These are phyloP conservation scores for Salix caprea DNA, from an alignment of 345 rosid species.

Conservation along the genomic window DNA sequence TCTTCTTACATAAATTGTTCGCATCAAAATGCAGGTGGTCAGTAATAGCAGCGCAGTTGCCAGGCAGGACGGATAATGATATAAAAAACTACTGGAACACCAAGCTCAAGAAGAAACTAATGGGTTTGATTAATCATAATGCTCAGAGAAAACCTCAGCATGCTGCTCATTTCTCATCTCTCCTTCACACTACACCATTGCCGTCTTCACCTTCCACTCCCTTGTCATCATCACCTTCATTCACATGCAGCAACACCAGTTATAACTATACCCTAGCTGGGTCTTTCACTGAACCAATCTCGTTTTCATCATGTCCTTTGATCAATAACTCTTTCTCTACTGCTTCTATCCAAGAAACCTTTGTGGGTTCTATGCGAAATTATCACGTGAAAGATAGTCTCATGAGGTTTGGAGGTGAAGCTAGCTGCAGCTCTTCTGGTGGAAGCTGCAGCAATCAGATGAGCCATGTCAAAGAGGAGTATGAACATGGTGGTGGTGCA, in stretches of 20 bases:
- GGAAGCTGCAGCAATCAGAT: constrained; percentile 47
- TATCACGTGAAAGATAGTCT: constrained; percentile 27
- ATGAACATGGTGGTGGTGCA: constrained; percentile 8
- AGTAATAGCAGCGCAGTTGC: constrained; percentile 34
- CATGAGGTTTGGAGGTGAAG: constrained; percentile 35
- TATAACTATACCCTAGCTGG: constrained; percentile 17
- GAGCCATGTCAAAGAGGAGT: constrained; percentile 30
- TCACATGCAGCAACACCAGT: constrained; percentile 23
- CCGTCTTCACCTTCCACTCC: constrained; percentile 28
- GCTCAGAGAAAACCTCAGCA: constrained; percentile 17
- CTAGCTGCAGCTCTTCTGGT: constrained; percentile 62
- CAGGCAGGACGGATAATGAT: constrained; percentile 35
- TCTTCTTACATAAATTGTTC: neutral
- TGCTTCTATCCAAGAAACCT: constrained; percentile 25
- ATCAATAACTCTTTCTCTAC: constrained; percentile 31
- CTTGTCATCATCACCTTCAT: constrained; percentile 24
- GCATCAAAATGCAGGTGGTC: constrained; percentile 26
- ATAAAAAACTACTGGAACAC: constrained; percentile 39
- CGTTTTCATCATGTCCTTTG: constrained; percentile 37
- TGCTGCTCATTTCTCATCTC: constrained; percentile 13
- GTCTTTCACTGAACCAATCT: constrained; percentile 24
- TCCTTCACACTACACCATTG: constrained; percentile 18
- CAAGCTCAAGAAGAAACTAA: constrained; percentile 41
- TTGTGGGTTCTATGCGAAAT: constrained; percentile 20
- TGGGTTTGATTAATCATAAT: constrained; percentile 15